Evolutionary conservation across 495 filamentous ascomycete species (phyloP).

Genomic region (Aspergillus conjunctus): DNA sequence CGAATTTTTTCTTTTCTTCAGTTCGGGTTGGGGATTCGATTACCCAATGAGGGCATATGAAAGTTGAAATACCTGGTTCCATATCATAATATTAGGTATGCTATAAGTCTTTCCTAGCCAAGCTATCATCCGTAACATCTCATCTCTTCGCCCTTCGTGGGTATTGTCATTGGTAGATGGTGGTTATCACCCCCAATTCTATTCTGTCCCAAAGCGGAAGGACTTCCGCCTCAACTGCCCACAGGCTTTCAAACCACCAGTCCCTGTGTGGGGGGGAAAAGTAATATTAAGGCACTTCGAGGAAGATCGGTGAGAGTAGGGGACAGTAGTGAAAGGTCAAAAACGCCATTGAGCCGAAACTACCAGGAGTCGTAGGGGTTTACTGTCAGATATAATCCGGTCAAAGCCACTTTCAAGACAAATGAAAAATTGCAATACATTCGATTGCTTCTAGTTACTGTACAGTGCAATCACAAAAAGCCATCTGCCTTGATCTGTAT

Average conservation of each 20-base stretch:
- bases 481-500: slow-evolving; percentile 18
- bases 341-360: neutral
- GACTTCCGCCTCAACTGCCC: slow-evolving; percentile 10
- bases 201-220: slow-evolving; percentile 16
- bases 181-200: neutral
- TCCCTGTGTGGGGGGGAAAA: slow-evolving; percentile 6
- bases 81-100: slow-evolving; percentile 3
- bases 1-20: neutral
- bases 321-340: neutral
- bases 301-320: neutral
- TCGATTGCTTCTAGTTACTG: slow-evolving; percentile 56
- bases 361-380: neutral
- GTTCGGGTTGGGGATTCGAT: neutral
- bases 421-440: slow-evolving; percentile 35
- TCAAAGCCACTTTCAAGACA: slow-evolving; percentile 18
- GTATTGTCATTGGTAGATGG: slow-evolving; percentile 2
- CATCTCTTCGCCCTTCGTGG: neutral
- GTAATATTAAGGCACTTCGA: neutral
- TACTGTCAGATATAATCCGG: neutral
- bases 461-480: slow-evolving; percentile 40
- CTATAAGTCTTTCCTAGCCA: neutral
- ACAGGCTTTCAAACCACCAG: slow-evolving; percentile 2
- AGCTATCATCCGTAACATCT: neutral
- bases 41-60: slow-evolving; percentile 17
- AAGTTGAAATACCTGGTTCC: slow-evolving; percentile 10